These are phyloP conservation scores for Boletus patriciae DNA, from an alignment of 768 basidiomycete genomes.

Conservation along the genomic window DNA sequence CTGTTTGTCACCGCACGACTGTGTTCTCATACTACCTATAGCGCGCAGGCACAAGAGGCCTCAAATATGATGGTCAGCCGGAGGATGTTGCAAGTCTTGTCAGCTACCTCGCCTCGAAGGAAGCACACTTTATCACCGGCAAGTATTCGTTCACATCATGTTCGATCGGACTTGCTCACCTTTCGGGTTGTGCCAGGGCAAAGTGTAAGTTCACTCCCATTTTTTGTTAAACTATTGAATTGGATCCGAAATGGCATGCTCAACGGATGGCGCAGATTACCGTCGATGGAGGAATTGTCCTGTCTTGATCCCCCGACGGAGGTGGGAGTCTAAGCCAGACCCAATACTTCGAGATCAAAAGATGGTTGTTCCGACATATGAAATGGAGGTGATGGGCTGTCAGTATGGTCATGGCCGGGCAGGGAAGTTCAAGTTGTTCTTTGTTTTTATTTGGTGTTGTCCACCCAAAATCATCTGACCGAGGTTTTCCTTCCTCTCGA, in stretches of 20 bases:
- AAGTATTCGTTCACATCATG: background rate
- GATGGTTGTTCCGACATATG: no score
- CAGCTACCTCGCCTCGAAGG: no score
- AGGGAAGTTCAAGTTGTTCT: no score
- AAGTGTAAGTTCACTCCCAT: slow-evolving; percentile 4
- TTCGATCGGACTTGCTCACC: background rate
- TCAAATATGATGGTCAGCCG: slow-evolving; percentile 26
- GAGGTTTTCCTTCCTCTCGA: no score
- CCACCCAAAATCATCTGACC: no score
- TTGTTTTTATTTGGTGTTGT: no score
- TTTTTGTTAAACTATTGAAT: background rate
- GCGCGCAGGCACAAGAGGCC: background rate
- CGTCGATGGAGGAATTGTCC: slow-evolving; percentile 1
- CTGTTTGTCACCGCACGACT: background rate
- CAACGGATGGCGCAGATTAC: background rate
- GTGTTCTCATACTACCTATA: background rate
- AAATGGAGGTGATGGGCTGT: no score
- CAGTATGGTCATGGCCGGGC: no score
- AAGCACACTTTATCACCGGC: no score
- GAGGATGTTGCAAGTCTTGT: slow-evolving; percentile 31
- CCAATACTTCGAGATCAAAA: no score
- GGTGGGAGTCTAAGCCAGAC: no score
- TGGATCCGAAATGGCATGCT: background rate
- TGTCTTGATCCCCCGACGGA: background rate
- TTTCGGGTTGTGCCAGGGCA: background rate